These are phyloP conservation scores for Setomelanomma holmii DNA, from an alignment of 2,329 filamentous ascomycete genomes.

Conservation along the genomic window DNA sequence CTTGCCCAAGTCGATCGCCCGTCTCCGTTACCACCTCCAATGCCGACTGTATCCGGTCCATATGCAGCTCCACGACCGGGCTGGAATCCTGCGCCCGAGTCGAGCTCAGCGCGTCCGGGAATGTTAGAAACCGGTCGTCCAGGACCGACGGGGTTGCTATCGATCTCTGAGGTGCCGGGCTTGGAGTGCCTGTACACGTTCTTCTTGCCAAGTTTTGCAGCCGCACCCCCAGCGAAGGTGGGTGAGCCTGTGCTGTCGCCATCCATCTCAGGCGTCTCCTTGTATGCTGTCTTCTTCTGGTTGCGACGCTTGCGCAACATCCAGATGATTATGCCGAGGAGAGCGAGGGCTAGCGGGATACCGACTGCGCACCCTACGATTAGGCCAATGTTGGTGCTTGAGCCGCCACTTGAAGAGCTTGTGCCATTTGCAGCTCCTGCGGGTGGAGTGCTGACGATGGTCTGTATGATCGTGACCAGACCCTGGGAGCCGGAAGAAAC, in stretches of 20 bases:
- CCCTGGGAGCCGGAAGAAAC: constrained; percentile 35
- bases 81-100: constrained; percentile 34
- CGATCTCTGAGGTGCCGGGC: constrained; percentile 35
- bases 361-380: constrained; percentile 48
- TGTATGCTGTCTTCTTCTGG: constrained; percentile 26
- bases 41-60: constrained; percentile 38
- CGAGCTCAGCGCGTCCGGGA: constrained; percentile 40
- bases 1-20: constrained; percentile 32
- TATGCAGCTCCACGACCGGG: constrained; percentile 30
- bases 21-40: constrained; percentile 38
- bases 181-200: constrained; percentile 22
- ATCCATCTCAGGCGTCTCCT: constrained; percentile 21
- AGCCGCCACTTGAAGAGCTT: constrained; percentile 9
- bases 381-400: constrained; percentile 32
- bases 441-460: constrained; percentile 25
- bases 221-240: constrained; percentile 33
- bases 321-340: constrained; percentile 41
- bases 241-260: constrained; percentile 10
- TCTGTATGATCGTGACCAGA: constrained; percentile 28
- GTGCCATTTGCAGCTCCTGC: constrained; percentile 8
- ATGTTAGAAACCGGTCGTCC: constrained; percentile 35
- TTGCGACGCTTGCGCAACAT: constrained; percentile 40
- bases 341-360: constrained; percentile 42
- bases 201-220: constrained; percentile 30
- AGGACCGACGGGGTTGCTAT: constrained; percentile 36